Percentiles rank a stretch among this genome's conserved stretches.
Conservation (phyloP, 2,329 filamentous ascomycete species). For the Mariannaea elegans region DNA sequence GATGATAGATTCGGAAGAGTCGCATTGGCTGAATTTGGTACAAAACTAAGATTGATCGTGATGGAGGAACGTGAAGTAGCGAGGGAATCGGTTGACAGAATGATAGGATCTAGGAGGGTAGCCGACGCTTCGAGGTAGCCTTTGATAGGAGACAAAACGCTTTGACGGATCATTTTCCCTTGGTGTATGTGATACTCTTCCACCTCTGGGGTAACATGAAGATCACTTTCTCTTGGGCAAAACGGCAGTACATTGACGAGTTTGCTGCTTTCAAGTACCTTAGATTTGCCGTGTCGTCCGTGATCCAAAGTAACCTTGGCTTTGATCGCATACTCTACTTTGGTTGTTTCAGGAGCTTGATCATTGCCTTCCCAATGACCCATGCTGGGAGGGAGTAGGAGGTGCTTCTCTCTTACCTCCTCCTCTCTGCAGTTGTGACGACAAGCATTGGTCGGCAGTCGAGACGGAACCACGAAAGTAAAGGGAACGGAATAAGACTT, state of each 20-base stretch:
- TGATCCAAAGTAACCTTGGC: background rate
- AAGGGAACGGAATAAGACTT: slow-evolving; percentile 25
- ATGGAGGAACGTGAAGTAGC: slow-evolving; percentile 15
- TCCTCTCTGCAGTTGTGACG: slow-evolving; percentile 12
- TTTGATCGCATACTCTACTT: slow-evolving; percentile 26
- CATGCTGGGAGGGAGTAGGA: slow-evolving; percentile 29
- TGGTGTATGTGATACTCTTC: slow-evolving; percentile 21
- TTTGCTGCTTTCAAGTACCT: slow-evolving; percentile 4
- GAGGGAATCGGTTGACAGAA: slow-evolving; percentile 27
- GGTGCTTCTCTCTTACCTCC: slow-evolving; percentile 19
- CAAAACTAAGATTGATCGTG: slow-evolving; percentile 28
- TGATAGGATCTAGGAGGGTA: slow-evolving; percentile 23
- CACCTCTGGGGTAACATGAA: slow-evolving; percentile 21
- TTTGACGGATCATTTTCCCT: slow-evolving; percentile 27
- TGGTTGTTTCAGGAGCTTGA: slow-evolving; percentile 23
- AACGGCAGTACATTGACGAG: slow-evolving; percentile 29
- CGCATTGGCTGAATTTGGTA: slow-evolving; percentile 20
- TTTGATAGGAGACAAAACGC: slow-evolving; percentile 20
- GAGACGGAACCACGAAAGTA: slow-evolving; percentile 31
- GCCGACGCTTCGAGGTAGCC: slow-evolving; percentile 25
- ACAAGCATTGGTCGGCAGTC: slow-evolving; percentile 28
- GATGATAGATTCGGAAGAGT: background rate
- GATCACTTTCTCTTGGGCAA: slow-evolving; percentile 26
- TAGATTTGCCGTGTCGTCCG: background rate
- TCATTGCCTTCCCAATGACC: slow-evolving; percentile 33